These are phyloP conservation scores for Hirschfeldia incana DNA, from an alignment of 345 rosid genomes.

Conservation along the genomic window DNA sequence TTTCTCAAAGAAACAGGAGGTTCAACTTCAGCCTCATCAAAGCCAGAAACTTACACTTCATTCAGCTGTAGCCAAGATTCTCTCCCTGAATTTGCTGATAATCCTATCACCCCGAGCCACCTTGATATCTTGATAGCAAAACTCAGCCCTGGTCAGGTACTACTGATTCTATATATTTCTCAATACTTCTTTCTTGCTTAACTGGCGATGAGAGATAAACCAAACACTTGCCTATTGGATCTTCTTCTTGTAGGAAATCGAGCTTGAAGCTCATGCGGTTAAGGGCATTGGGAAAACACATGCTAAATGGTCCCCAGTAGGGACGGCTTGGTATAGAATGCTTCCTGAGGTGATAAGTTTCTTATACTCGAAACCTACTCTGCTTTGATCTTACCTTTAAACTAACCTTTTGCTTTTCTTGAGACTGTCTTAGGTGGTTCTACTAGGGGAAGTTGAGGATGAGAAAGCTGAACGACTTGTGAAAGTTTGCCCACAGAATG, in stretches of 20 bases:
- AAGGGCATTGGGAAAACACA: slow-evolving; percentile 92
- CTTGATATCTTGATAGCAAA: slow-evolving; percentile 59
- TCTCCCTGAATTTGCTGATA: slow-evolving; percentile 55
- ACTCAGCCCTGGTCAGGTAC: slow-evolving; percentile 50
- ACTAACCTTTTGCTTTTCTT: neutral
- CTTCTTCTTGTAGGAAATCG: slow-evolving; percentile 65
- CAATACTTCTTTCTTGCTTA: neutral
- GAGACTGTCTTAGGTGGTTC: slow-evolving; percentile 50
- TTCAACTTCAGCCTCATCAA: slow-evolving; percentile 41
- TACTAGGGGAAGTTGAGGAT: slow-evolving; percentile 58
- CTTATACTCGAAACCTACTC: neutral
- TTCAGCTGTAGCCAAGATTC: slow-evolving; percentile 62
- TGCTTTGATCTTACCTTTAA: neutral
- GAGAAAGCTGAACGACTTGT: slow-evolving; percentile 65
- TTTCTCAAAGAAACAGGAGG: slow-evolving; percentile 55
- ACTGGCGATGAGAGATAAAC: neutral
- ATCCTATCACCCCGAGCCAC: slow-evolving; percentile 48
- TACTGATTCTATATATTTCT: neutral
- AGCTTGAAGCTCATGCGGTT: slow-evolving; percentile 92
- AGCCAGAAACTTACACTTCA: slow-evolving; percentile 74
- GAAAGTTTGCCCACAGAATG: slow-evolving; percentile 65
- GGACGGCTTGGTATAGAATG: slow-evolving; percentile 94
- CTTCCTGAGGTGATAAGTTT: slow-evolving; percentile 70
- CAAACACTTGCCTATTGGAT: neutral
- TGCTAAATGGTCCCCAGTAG: slow-evolving; percentile 98